phyloP scores from a whole-genome alignment of 768 basidiomycete genomes.

The Paxillus involutus region DNA sequence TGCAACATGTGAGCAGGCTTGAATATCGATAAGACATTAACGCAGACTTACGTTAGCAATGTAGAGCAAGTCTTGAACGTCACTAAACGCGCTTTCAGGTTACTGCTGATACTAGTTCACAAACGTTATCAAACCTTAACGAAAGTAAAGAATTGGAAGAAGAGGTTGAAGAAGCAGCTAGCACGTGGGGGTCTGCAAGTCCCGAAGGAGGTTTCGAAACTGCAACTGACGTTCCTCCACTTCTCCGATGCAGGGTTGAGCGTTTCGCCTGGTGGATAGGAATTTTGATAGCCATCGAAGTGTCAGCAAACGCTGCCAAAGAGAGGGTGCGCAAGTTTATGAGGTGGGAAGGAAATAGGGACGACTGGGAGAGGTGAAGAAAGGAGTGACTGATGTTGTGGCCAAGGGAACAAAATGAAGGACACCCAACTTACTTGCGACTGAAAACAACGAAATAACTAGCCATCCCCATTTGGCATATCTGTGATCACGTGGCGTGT shows the following conservation, averaged over 20 bases:
- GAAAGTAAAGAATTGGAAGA: slow-evolving; percentile 15
- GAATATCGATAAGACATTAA: neutral
- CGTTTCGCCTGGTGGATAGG: slow-evolving; percentile 48
- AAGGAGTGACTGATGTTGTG: neutral
- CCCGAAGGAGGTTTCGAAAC: slow-evolving; percentile 8
- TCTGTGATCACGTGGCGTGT: slow-evolving; percentile 1
- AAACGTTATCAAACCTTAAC: slow-evolving; percentile 15
- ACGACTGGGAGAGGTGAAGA: neutral
- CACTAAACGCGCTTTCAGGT: slow-evolving; percentile 41
- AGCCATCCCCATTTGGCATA: neutral
- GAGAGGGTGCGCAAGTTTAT: slow-evolving; percentile 45
- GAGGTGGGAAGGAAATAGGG: slow-evolving; percentile 1
- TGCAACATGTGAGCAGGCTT: slow-evolving; percentile 25
- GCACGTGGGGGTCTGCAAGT: slow-evolving; percentile 16
- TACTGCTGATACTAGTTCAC: neutral
- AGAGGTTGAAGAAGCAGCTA: slow-evolving; percentile 25
- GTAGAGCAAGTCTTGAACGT: slow-evolving; percentile 77
- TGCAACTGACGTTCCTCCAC: slow-evolving; percentile 24
- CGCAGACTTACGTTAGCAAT: slow-evolving; percentile 62
- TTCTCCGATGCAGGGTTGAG: slow-evolving; percentile 36
- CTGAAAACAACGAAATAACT: neutral
- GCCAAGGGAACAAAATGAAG: neutral
- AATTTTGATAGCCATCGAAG: slow-evolving; percentile 45
- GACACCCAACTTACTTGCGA: neutral
- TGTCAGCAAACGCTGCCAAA: slow-evolving; percentile 35